Evolutionary conservation across 2,329 filamentous ascomycete genomes (phyloP), one percentile per base, ranked within the genome.

Genomic region (Calonectria montana): DNA sequence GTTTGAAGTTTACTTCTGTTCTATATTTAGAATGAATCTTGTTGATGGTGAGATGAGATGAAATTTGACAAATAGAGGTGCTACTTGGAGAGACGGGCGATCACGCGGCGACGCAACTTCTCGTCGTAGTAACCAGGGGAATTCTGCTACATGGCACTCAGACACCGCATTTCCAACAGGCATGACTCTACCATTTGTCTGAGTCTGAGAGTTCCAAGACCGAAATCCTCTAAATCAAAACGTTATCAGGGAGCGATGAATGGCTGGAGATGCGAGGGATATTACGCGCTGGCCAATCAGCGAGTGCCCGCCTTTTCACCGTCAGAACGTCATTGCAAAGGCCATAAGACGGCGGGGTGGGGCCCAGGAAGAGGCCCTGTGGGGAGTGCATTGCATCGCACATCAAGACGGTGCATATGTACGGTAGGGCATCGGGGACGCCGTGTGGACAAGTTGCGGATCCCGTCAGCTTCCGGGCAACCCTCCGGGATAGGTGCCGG

Each of bases 401-500:
- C 53, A 25, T 31, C 53, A 59, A 23, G 16, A 27, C 53, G 31
- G 53, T 59, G 53, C 53, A 59, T 39, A 27, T 21, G 53, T 53
- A 27, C 53, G 53, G 53, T 59, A 35, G 25, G 29, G 37, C n/a
- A n/a, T 73, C 73, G 73, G 74, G 55, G 67, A 63, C 57, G 48
- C 74, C 74, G 55, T 70, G 74, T 73, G 73, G 73, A 27, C 16
- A 59, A 21, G 31, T 25, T 43, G 61, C 53, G 73, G 61, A 47
- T 53, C 59, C 67, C 69, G 68, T 69, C 65, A 69, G 71, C 68
- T 23, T 68, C 65, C 55, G 61, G 71, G 50, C 53, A 69, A 61
- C 45, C 59, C 63, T 47, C 65, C 48, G 65, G 72, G 59, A 23
- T 64, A 75, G 65, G 67, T 63, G 74, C 76, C 76, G 75, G 65